phyloP scores from a whole-genome alignment of 2,329 filamentous ascomycete genomes.

The Harringtonia lauricola region DNA sequence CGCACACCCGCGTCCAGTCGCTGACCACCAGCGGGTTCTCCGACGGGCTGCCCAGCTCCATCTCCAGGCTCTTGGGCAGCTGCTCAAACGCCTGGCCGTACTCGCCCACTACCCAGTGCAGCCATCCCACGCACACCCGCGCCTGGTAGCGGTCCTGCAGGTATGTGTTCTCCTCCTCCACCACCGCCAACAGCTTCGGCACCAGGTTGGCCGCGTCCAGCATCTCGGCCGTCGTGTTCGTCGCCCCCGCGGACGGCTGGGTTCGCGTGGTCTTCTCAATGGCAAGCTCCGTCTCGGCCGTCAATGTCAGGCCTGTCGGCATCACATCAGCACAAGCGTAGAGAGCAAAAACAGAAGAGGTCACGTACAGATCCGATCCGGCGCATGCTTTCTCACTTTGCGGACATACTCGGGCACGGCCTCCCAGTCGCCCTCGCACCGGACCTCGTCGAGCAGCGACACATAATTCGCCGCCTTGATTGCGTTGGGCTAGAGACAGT shows the following conservation, averaged over 20 bases:
- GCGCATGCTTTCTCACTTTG: slow-evolving; percentile 91
- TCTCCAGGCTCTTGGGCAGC: slow-evolving; percentile 52
- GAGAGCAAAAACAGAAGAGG: neutral
- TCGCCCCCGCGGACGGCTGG: slow-evolving; percentile 23
- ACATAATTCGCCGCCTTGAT: slow-evolving; percentile 74
- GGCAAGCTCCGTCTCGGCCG: slow-evolving; percentile 58
- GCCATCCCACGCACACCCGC: slow-evolving; percentile 71
- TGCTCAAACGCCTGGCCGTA: slow-evolving; percentile 48
- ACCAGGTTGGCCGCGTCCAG: slow-evolving; percentile 34
- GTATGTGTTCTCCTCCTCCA: slow-evolving; percentile 44
- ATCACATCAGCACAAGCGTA: slow-evolving; percentile 11
- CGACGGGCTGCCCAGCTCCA: slow-evolving; percentile 38
- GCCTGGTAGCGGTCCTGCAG: slow-evolving; percentile 63
- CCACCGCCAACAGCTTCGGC: slow-evolving; percentile 40
- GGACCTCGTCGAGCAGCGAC: slow-evolving; percentile 69
- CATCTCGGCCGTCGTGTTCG: slow-evolving; percentile 30
- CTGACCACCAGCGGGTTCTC: slow-evolving; percentile 36
- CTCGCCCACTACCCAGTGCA: slow-evolving; percentile 69
- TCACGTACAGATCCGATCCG: slow-evolving; percentile 66
- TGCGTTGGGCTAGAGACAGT: slow-evolving; percentile 3
- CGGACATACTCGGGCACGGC: slow-evolving; percentile 79
- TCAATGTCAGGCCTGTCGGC: slow-evolving; percentile 53
- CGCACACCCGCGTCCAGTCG: slow-evolving; percentile 74
- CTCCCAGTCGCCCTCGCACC: slow-evolving; percentile 81
- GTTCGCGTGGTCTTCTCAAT: slow-evolving; percentile 45